Evolutionary conservation across 768 basidiomycete species (phyloP).

Genomic region (Russula compacta): DNA sequence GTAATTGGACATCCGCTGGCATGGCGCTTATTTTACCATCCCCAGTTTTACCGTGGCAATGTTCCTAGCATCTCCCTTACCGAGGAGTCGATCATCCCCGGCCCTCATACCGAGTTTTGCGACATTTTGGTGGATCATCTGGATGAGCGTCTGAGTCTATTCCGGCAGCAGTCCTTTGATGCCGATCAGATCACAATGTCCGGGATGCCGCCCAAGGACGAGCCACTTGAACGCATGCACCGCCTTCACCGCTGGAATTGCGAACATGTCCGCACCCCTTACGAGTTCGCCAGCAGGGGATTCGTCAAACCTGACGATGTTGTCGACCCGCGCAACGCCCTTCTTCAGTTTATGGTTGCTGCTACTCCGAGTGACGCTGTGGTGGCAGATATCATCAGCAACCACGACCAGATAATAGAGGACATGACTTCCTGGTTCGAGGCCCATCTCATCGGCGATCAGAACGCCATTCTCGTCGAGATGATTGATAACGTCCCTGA

Average conservation of each 20-base stretch:
- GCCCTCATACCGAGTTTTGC: conserved; percentile 48
- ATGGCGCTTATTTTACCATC: not conserved
- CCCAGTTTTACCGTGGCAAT: conserved; percentile 68
- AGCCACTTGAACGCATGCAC: conserved; percentile 29
- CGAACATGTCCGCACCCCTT: conserved; percentile 35
- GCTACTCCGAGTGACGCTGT: conserved; percentile 50
- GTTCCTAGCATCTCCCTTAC: conserved; percentile 32
- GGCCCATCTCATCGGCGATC: conserved; percentile 38
- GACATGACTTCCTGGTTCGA: conserved; percentile 39
- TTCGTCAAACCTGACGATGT: not conserved
- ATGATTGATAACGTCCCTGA: conserved; percentile 62
- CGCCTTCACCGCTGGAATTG: conserved; percentile 53
- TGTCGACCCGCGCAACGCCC: conserved; percentile 42
- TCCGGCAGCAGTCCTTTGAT: conserved; percentile 22
- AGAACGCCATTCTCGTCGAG: conserved; percentile 31
- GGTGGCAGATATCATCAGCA: conserved; percentile 39
- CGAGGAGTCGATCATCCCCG: conserved; percentile 20
- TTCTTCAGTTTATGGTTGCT: conserved; percentile 71
- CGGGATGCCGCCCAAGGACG: conserved; percentile 24
- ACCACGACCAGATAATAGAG: conserved; percentile 42
- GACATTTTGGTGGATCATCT: conserved; percentile 34
- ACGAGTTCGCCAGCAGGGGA: conserved; percentile 27
- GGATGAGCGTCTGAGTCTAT: conserved; percentile 24
- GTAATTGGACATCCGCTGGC: not conserved
- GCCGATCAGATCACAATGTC: conserved; percentile 29